A percentile compares a stretch with the other conserved stretches of the same genome.
phyloP scores from a whole-genome alignment of 1,284 basidiomycete species.

The Ganoderma meredithae region DNA sequence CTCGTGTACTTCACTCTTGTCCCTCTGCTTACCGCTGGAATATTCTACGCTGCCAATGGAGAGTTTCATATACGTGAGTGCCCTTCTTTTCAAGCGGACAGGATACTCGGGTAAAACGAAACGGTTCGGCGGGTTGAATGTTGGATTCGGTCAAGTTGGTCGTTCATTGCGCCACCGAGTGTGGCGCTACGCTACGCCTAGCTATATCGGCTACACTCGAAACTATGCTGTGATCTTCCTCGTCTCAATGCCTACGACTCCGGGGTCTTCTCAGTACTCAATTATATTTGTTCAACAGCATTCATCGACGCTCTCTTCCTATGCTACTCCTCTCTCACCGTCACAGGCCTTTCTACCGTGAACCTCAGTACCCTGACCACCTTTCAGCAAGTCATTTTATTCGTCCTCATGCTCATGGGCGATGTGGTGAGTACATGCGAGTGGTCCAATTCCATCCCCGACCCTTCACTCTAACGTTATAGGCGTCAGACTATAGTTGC shows the following conservation, averaged over 20 bases:
- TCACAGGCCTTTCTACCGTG: slow-evolving; percentile 60
- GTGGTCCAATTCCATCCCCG: neutral
- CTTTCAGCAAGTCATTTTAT: slow-evolving; percentile 67
- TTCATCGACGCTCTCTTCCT: slow-evolving; percentile 69
- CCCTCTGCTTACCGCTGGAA: slow-evolving; percentile 61
- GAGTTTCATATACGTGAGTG: slow-evolving; percentile 48
- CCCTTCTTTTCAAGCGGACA: neutral
- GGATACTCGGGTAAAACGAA: too few relatives aligned
- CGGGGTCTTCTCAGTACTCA: neutral
- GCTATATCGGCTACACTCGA: too few relatives aligned
- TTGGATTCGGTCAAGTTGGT: too few relatives aligned
- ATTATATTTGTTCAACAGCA: slow-evolving; percentile 21
- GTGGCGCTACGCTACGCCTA: too few relatives aligned
- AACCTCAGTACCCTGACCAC: slow-evolving; percentile 60
- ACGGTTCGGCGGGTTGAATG: too few relatives aligned
- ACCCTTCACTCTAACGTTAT: neutral
- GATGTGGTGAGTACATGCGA: slow-evolving; percentile 46
- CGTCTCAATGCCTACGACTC: neutral
- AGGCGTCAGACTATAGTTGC: slow-evolving; percentile 50
- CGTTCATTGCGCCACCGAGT: too few relatives aligned
- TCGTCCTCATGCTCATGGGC: slow-evolving; percentile 54
- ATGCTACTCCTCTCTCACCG: slow-evolving; percentile 72
- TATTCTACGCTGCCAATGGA: slow-evolving; percentile 66
- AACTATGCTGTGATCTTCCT: neutral
- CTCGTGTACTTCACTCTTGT: slow-evolving; percentile 62